phyloP scores from a whole-genome alignment of 306 rosid species.

The Abrus pulchellus region DNA sequence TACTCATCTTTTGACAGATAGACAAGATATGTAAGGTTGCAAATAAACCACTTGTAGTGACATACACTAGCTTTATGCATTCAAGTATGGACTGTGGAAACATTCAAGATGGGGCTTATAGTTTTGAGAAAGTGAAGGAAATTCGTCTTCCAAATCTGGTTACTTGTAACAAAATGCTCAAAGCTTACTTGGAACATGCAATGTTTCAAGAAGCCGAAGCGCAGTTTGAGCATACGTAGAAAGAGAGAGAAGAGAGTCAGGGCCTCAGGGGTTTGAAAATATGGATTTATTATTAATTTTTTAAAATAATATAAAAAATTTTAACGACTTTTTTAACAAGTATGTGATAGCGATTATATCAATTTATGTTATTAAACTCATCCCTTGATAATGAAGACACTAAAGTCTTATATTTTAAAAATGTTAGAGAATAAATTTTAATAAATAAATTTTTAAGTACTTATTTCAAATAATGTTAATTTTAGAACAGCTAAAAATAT shows the following conservation, averaged over 20 bases:
- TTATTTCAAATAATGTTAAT: too few species aligned
- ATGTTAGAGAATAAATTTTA: too few species aligned
- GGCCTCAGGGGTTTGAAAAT: too few species aligned
- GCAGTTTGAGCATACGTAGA: constrained; percentile 72
- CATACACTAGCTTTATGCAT: constrained; percentile 93
- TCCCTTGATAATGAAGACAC: too few species aligned
- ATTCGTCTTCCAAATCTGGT: constrained; percentile 89
- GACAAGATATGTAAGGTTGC: constrained; percentile 96
- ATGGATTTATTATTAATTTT: too few species aligned
- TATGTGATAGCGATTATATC: too few species aligned
- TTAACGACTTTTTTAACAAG: too few species aligned
- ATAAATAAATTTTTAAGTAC: too few species aligned
- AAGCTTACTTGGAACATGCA: constrained; percentile 75
- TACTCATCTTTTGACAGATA: constrained; percentile 63
- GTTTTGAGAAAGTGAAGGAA: constrained; percentile 79
- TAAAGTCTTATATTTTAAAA: too few species aligned
- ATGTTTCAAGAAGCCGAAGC: constrained; percentile 79
- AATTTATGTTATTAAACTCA: too few species aligned
- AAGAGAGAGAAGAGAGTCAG: constrained; percentile 2
- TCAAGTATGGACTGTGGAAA: constrained; percentile 79
- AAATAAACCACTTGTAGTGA: constrained; percentile 93
- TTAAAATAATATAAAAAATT: too few species aligned
- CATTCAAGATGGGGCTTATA: constrained; percentile 68
- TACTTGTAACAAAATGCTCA: constrained; percentile 84
- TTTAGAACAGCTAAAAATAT: too few species aligned